Percentiles rank a stretch among this genome's conserved stretches.
These are phyloP conservation scores for Xanthoconium purpureum DNA, from an alignment of 768 basidiomycete genomes.

Conservation along the genomic window DNA sequence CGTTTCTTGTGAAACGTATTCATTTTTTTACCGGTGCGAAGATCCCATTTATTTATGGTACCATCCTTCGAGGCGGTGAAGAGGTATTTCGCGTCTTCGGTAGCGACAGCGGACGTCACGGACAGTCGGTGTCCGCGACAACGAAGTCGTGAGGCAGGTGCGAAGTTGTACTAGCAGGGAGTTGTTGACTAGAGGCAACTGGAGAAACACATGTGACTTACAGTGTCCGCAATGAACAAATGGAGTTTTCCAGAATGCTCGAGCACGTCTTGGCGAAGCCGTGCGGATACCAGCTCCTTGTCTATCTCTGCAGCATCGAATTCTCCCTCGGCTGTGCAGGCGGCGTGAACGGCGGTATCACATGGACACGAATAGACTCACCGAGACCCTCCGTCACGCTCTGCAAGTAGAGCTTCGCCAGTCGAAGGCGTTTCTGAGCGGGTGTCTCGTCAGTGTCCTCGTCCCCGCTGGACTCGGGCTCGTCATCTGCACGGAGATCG, in stretches of 20 bases:
- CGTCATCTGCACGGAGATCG: conserved; percentile 62
- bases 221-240: conserved; percentile 71
- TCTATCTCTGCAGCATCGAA: conserved; percentile 97
- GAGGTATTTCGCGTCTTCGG: conserved; percentile 69
- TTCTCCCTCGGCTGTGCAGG: conserved; percentile 66
- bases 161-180: conserved; percentile 53
- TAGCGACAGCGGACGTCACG: conserved; percentile 77
- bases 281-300: conserved; percentile 83
- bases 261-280: conserved; percentile 89
- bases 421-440: conserved; percentile 84
- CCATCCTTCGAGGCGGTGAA: conserved; percentile 93
- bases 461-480: conserved; percentile 64
- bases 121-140: conserved; percentile 74
- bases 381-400: conserved; percentile 74
- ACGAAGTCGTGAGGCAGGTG: conserved; percentile 43
- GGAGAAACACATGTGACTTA: conserved; percentile 33
- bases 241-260: conserved; percentile 88
- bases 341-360: neutral
- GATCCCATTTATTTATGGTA: conserved; percentile 80
- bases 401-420: conserved; percentile 89
- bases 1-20: conserved; percentile 60
- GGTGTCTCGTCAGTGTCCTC: conserved; percentile 90
- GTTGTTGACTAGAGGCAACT: neutral
- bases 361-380: conserved; percentile 31
- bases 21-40: conserved; percentile 58